Evolutionary conservation across 257 asterid genomes (phyloP).

Genomic region (Solanum arcanum): DNA sequence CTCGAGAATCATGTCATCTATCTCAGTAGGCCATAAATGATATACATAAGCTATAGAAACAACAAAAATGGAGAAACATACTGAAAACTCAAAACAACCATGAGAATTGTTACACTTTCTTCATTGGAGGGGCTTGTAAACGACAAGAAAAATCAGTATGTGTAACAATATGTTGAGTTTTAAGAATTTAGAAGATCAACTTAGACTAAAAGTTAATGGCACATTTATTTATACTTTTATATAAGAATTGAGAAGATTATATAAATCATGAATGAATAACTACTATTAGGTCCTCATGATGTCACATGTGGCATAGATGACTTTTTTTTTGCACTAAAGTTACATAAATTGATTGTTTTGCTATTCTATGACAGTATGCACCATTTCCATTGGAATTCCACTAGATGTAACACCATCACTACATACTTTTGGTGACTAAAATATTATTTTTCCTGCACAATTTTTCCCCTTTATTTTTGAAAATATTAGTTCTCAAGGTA

Average conservation of each 20-base stretch:
- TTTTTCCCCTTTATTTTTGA: background rate
- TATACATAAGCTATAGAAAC: background rate
- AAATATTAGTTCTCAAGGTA: background rate
- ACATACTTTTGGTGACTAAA: background rate
- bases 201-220: background rate
- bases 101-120: background rate
- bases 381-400: background rate
- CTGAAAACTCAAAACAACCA: background rate
- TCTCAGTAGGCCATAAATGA: background rate
- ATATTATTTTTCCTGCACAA: background rate
- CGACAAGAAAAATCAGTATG: background rate
- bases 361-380: background rate
- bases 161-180: background rate
- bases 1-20: background rate
- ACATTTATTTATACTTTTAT: background rate
- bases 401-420: background rate
- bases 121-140: background rate
- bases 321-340: background rate
- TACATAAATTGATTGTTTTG: background rate
- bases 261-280: background rate
- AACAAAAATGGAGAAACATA: background rate
- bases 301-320: background rate
- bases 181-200: background rate
- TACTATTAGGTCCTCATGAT: background rate
- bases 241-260: background rate